Conservation (phyloP, 345 rosid species). For the Citropsis articulata region DNA sequence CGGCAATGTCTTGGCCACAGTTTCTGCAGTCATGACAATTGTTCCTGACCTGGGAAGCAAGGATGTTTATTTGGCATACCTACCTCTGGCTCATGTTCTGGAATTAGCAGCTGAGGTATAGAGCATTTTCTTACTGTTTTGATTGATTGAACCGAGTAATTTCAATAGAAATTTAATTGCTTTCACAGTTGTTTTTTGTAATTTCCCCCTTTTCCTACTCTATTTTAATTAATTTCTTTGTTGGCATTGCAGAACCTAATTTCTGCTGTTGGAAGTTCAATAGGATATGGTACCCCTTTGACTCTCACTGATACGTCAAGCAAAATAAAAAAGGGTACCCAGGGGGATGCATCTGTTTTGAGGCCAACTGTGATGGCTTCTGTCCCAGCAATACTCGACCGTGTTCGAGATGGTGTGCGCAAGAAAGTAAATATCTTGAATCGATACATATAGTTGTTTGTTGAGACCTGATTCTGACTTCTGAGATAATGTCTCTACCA, state of each 20-base stretch:
- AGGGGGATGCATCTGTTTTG: slow-evolving; percentile 82
- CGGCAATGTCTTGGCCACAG: slow-evolving; percentile 87
- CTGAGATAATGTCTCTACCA: neutral
- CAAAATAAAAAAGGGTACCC: slow-evolving; percentile 88
- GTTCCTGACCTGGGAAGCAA: slow-evolving; percentile 83
- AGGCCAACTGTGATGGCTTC: slow-evolving; percentile 93
- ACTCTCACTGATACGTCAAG: slow-evolving; percentile 94
- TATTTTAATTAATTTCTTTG: slow-evolving; percentile 15
- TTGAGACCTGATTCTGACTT: slow-evolving; percentile 3
- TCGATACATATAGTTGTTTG: neutral
- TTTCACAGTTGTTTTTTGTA: neutral
- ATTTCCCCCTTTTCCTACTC: neutral
- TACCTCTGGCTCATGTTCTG: slow-evolving; percentile 95
- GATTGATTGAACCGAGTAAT: neutral
- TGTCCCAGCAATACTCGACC: slow-evolving; percentile 99
- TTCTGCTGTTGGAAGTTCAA: slow-evolving; percentile 83
- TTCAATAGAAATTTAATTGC: neutral
- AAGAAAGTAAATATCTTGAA: slow-evolving; percentile 59
- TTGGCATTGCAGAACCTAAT: slow-evolving; percentile 57
- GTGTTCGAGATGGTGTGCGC: slow-evolving; percentile 94
- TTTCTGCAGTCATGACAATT: slow-evolving; percentile 88
- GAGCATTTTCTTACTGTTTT: slow-evolving; percentile 6
- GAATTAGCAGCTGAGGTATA: slow-evolving; percentile 94
- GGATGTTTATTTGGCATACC: slow-evolving; percentile 84
- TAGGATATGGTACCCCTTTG: slow-evolving; percentile 94